These are phyloP conservation scores for Plasmodium reichenowi DNA, from an alignment of 169 alveolate species.

Conservation along the genomic window DNA sequence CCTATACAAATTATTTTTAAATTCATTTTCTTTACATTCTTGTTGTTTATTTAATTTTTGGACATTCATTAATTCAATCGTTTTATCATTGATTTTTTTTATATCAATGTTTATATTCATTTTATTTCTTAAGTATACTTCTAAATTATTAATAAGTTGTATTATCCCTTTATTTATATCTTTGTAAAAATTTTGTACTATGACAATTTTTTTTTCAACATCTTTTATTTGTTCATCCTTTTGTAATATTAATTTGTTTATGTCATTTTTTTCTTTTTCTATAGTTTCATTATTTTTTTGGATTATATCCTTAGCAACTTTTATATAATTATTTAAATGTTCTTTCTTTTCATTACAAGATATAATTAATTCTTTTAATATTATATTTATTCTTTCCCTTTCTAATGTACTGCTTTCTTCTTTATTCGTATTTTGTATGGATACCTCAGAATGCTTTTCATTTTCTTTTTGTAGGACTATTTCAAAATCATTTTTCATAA, in stretches of 20 bases:
- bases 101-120: constrained; percentile 34
- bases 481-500: constrained; percentile 71
- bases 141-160: constrained; percentile 30
- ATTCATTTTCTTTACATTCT: too few relatives aligned
- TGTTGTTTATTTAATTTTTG: too few relatives aligned
- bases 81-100: neutral
- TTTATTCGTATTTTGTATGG: constrained; percentile 6
- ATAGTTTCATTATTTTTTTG: constrained; percentile 38
- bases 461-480: constrained; percentile 42
- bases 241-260: constrained; percentile 12
- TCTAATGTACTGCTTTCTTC: constrained; percentile 32
- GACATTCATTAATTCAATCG: too few relatives aligned
- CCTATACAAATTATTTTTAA: too few relatives aligned
- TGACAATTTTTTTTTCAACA: constrained; percentile 48
- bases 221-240: constrained; percentile 38
- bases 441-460: constrained; percentile 4
- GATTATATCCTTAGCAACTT: constrained; percentile 47
- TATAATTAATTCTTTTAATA: constrained; percentile 30
- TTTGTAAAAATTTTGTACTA: constrained; percentile 8
- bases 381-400: constrained; percentile 58
- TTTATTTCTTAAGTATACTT: constrained; percentile 39
- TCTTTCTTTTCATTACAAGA: constrained; percentile 58
- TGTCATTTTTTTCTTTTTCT: constrained; percentile 35
- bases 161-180: constrained; percentile 33
- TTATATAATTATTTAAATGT: constrained; percentile 36